Evolutionary conservation across 345 rosid species (phyloP).

Genomic region (Lepidium africanum): DNA sequence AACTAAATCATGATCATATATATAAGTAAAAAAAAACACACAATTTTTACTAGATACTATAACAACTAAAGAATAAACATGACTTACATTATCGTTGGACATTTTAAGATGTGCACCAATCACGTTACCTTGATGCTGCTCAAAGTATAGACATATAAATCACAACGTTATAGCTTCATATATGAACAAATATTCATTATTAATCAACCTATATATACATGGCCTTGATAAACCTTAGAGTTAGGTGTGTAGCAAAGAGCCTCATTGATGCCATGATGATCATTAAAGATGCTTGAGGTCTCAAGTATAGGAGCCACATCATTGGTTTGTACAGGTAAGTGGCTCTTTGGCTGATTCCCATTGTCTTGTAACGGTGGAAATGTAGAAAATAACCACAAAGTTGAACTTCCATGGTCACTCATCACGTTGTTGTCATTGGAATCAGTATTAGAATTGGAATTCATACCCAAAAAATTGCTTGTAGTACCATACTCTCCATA

Average conservation of each 20-base stretch:
- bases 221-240: neutral
- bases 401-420: conserved; percentile 1
- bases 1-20: too few species aligned
- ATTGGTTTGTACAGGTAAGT: neutral
- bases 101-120: too few species aligned
- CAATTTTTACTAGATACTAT: too few species aligned
- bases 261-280: neutral
- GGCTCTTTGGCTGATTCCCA: neutral
- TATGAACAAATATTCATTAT: too few species aligned
- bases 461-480: neutral
- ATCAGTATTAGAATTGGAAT: neutral
- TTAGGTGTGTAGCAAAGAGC: neutral
- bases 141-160: too few species aligned
- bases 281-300: neutral
- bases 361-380: neutral
- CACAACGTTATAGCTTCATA: too few species aligned
- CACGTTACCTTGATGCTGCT: too few species aligned
- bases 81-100: too few species aligned
- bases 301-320: neutral
- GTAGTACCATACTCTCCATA: neutral
- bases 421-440: neutral
- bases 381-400: neutral
- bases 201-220: too few species aligned
- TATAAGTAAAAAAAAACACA: too few species aligned
- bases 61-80: too few species aligned